Evolutionary conservation across 805 yeast genomes (phyloP), one percentile per base, ranked within the genome.

Genomic region (Candida boidinii): DNA sequence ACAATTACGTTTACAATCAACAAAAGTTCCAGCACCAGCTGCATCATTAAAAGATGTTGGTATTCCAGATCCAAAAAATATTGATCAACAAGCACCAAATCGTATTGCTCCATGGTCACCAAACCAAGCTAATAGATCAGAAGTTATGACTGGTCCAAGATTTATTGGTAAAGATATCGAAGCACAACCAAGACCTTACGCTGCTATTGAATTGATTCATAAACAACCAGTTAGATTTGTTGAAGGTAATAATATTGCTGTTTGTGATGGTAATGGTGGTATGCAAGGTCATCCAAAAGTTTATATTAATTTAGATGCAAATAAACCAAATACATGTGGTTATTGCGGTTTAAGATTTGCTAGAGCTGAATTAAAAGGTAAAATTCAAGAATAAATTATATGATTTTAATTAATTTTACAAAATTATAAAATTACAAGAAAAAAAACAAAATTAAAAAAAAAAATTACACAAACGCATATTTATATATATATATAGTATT

Each of bases 201-300:
- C 94, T 26, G 94, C 94, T 35, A 85, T 85, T 49, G 92, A 85
- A 28, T 68, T 85, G 56, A 81, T 85, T 45, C 78, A 80, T 21
- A 62, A 78, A 50, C 76, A 76, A 49, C 94, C 95, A 3, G 61
- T 84, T 26, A 63, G 73, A 44, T 80, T 70, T 49, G 62, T 84
- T 39, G 48, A 58, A 25, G 38, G 41, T 20, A 69, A 63, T 21
- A 68, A 75, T 46, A 56, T 76, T 33, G 95, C 95, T 1, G 90
- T 79, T 13, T 85, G 95, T 54, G 84, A 81, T 47, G 95, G 95
- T 25, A 78, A 81, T 44, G 82, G 81, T 9, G 64, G 62, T 15
- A 75, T 73, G 48, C 82, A 76, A 46, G 95, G 95, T 14, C 95
- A 84, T 54, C 95, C 95, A 28, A 80, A 79, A 54, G 74, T 84